Evolutionary conservation across 371 early-diverging fungal species (phyloP).

Genomic region (Lichtheimia ramosa): DNA sequence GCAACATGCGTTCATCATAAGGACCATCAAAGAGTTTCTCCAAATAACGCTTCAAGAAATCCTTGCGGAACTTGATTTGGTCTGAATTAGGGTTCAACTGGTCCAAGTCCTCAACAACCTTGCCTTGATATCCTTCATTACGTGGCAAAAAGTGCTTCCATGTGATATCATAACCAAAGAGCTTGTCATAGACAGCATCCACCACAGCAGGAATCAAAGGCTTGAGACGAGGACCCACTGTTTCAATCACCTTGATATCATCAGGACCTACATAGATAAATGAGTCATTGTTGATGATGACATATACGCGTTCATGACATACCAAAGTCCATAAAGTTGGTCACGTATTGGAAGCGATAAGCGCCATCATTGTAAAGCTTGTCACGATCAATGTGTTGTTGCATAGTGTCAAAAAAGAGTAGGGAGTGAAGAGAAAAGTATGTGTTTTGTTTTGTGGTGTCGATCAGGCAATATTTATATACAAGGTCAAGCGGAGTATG

Average conservation of each 20-base stretch:
- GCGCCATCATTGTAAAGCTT: slow-evolving; percentile 66
- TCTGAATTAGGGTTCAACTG: slow-evolving; percentile 61
- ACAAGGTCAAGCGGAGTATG: no score
- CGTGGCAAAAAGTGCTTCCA: slow-evolving; percentile 64
- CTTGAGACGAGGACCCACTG: slow-evolving; percentile 60
- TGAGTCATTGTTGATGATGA: no score
- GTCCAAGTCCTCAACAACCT: slow-evolving; percentile 38
- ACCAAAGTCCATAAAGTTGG: slow-evolving; percentile 69
- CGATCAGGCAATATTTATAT: no score
- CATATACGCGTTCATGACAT: slow-evolving; percentile 13
- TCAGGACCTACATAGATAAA: slow-evolving; percentile 20
- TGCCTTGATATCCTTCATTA: slow-evolving; percentile 67
- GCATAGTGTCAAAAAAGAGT: slow-evolving; percentile 1
- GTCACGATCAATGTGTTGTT: slow-evolving; percentile 58
- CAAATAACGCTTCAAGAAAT: slow-evolving; percentile 73
- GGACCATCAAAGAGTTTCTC: slow-evolving; percentile 71
- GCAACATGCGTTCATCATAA: slow-evolving; percentile 69
- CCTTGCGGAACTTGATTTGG: slow-evolving; percentile 83
- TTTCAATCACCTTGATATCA: slow-evolving; percentile 60
- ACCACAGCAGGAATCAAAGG: slow-evolving; percentile 81
- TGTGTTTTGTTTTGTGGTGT: background rate
- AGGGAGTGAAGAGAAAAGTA: background rate
- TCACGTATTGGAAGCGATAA: slow-evolving; percentile 75
- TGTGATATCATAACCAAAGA: slow-evolving; percentile 66
- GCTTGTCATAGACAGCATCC: slow-evolving; percentile 69